These are phyloP conservation scores for Phytopythium aichiense DNA, from an alignment of 352 stramenopile genomes.

Conservation along the genomic window DNA sequence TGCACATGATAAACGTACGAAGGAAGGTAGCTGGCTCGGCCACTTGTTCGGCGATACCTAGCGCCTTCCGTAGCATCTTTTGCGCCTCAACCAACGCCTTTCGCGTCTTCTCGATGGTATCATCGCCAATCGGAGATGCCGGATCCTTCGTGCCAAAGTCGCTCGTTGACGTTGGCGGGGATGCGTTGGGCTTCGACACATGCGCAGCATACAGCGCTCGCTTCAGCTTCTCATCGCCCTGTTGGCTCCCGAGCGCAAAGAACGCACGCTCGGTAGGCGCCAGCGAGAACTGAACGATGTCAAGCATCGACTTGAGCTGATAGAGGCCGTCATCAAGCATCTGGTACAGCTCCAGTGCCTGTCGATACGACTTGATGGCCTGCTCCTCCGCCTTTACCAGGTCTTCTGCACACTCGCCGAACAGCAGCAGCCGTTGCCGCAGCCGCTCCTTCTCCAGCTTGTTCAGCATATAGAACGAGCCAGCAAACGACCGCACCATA, in stretches of 20 bases:
- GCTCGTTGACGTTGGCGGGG: background rate
- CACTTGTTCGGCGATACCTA: slow-evolving; percentile 66
- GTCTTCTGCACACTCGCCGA: slow-evolving; percentile 38
- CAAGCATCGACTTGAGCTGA: slow-evolving; percentile 73
- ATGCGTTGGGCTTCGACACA: slow-evolving; percentile 2
- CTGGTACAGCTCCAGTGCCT: slow-evolving; percentile 66
- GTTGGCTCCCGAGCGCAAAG: slow-evolving; percentile 62
- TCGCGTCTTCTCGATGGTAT: slow-evolving; percentile 56
- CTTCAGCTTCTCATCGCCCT: slow-evolving; percentile 66
- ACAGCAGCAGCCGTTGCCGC: slow-evolving; percentile 44
- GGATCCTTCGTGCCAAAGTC: slow-evolving; percentile 17
- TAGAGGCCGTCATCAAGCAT: slow-evolving; percentile 65
- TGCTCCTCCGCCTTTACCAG: slow-evolving; percentile 47
- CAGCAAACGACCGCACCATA: slow-evolving; percentile 47
- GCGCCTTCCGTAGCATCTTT: slow-evolving; percentile 56
- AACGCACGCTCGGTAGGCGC: slow-evolving; percentile 66
- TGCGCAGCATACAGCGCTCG: slow-evolving; percentile 4
- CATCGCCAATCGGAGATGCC: slow-evolving; percentile 23
- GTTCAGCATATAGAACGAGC: slow-evolving; percentile 63
- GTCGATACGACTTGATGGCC: slow-evolving; percentile 52
- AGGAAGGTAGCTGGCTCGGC: slow-evolving; percentile 54
- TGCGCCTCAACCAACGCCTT: slow-evolving; percentile 60
- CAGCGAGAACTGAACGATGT: slow-evolving; percentile 60
- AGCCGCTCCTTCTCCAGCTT: slow-evolving; percentile 55
- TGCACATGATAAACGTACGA: slow-evolving; percentile 52